Evolutionary conservation across 169 alveolate genomes (phyloP).

Genomic region (Eimeria mitis): DNA sequence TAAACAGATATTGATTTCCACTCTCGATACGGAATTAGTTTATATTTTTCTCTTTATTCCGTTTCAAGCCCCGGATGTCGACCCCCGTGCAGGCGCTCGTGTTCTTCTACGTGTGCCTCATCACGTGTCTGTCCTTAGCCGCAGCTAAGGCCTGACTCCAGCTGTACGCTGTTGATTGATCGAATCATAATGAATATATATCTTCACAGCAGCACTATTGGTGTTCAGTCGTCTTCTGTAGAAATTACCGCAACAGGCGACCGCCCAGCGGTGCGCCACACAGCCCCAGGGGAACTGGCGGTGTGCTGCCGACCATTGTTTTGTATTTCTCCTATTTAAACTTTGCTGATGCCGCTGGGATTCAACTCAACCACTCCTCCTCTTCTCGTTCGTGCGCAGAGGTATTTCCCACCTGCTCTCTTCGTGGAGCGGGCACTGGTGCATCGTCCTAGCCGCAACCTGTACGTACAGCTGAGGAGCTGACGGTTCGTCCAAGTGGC

Average conservation of each 20-base stretch:
- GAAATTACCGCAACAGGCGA: not conserved
- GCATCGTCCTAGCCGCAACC: not conserved
- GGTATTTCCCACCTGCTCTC: not conserved
- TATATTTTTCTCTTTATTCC: not conserved
- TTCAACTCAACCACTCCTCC: not conserved
- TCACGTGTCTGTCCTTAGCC: conserved; percentile 2
- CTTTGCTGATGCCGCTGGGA: not conserved
- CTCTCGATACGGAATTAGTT: not conserved
- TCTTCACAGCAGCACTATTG: not conserved
- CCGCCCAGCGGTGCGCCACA: conserved; percentile 21
- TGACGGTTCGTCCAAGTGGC: not conserved
- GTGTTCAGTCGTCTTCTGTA: not conserved
- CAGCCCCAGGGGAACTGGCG: conserved; percentile 26
- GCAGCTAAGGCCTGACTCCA: conserved; percentile 8
- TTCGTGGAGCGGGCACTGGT: not conserved
- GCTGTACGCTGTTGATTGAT: not conserved
- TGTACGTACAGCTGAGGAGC: not conserved
- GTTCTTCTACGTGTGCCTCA: conserved; percentile 30
- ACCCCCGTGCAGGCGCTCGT: conserved; percentile 49
- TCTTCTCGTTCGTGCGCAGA: not conserved
- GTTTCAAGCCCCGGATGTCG: not conserved
- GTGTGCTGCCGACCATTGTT: conserved; percentile 35
- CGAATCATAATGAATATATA: not conserved
- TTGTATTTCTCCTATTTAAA: not conserved
- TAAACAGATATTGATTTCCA: not conserved